These are phyloP conservation scores for Cyberlindnera bimundalis DNA, from an alignment of 805 yeast species.

Conservation along the genomic window DNA sequence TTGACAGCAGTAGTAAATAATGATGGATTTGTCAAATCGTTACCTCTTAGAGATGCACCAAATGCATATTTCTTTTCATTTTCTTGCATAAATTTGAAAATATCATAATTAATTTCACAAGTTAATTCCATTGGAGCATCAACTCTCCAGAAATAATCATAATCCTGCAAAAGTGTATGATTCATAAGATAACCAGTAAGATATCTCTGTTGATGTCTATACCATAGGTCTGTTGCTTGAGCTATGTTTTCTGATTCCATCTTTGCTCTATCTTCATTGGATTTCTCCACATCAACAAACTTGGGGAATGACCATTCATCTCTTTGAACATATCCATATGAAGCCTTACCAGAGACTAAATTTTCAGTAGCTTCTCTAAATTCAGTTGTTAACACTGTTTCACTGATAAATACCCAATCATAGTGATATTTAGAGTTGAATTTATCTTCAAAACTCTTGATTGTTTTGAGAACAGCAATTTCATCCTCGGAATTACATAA, in stretches of 20 bases:
- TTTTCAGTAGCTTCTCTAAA: conserved; percentile 44
- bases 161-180: conserved; percentile 52
- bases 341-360: conserved; percentile 52
- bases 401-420: conserved; percentile 75
- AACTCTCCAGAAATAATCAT: conserved; percentile 70
- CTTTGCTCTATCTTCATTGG: conserved; percentile 37
- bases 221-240: conserved; percentile 40
- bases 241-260: conserved; percentile 40
- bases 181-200: conserved; percentile 51
- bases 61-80: conserved; percentile 60
- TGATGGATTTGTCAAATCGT: conserved; percentile 48
- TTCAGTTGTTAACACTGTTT: conserved; percentile 50
- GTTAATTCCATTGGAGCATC: conserved; percentile 58
- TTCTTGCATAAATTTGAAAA: conserved; percentile 55
- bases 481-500: conserved; percentile 6
- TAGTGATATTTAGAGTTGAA: conserved; percentile 59
- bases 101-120: conserved; percentile 63
- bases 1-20: conserved; percentile 52
- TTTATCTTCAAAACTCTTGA: conserved; percentile 69
- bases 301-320: conserved; percentile 67
- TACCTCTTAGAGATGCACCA: conserved; percentile 54
- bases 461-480: conserved; percentile 47
- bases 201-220: conserved; percentile 58
- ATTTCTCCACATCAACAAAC: conserved; percentile 49
- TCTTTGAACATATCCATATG: conserved; percentile 53